Conservation (phyloP, 129 eudicot genomes). For the Tanacetum coccineum region DNA sequence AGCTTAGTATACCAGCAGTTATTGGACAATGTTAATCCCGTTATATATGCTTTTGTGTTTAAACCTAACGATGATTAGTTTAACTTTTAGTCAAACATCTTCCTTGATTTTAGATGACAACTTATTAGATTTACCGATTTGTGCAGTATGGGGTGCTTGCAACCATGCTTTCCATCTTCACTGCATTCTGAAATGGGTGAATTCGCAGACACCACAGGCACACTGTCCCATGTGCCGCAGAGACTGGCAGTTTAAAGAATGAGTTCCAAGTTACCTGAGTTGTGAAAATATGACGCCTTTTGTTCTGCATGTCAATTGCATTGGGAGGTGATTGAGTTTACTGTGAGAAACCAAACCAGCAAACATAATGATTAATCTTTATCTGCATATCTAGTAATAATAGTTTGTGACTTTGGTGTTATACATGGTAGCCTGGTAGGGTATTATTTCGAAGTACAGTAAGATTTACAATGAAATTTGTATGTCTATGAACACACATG, state of each 20-base stretch:
- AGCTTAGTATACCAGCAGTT: background rate
- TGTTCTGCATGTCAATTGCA: too few relatives aligned
- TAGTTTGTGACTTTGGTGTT: too few relatives aligned
- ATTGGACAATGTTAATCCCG: background rate
- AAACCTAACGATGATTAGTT: background rate
- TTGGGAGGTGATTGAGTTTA: background rate
- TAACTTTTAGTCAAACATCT: background rate
- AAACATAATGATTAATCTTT: background rate
- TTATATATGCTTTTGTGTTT: background rate
- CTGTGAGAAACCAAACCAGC: background rate
- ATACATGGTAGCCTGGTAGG: background rate
- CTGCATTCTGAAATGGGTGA: constrained; percentile 98
- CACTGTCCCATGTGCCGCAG: constrained; percentile 95
- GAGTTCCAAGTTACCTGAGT: constrained; percentile 5
- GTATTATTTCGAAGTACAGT: too few relatives aligned
- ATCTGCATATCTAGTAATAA: background rate
- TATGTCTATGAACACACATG: too few relatives aligned
- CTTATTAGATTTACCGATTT: background rate
- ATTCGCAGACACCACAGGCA: constrained; percentile 88
- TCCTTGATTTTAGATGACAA: background rate
- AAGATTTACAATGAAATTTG: too few relatives aligned
- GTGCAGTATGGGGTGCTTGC: constrained; percentile 98
- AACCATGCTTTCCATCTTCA: constrained; percentile 98
- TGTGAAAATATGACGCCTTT: too few relatives aligned
- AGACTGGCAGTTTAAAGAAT: constrained; percentile 94